Conservation (phyloP, 2,329 filamentous ascomycete species). For the Aspergillus sp. region DNA sequence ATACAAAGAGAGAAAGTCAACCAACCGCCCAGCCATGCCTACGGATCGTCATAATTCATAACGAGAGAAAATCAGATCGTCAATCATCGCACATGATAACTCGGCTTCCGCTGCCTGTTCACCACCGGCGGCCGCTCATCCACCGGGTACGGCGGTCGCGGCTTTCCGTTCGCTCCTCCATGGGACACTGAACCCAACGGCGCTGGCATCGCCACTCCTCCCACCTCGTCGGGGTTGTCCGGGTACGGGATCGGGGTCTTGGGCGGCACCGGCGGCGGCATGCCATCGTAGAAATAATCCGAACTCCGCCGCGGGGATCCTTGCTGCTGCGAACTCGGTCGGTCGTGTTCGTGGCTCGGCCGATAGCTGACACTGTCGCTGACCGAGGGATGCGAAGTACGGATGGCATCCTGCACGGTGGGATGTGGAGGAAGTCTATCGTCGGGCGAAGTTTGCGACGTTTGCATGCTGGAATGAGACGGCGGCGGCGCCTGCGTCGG, state of each 20-base stretch:
- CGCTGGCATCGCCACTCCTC: conserved; percentile 26
- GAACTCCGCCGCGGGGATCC: conserved; percentile 26
- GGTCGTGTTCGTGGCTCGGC: conserved; percentile 29
- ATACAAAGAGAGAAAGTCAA: no score
- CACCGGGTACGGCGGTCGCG: conserved; percentile 63
- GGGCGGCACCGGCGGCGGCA: conserved; percentile 62
- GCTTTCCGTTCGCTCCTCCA: conserved; percentile 13
- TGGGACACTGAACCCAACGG: conserved; percentile 23
- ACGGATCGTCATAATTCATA: no score
- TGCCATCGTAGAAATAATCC: conserved; percentile 21
- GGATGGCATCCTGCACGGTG: conserved; percentile 17
- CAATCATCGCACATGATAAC: conserved; percentile 48
- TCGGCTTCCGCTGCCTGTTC: conserved; percentile 78
- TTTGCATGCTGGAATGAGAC: conserved; percentile 11
- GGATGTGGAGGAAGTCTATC: conserved; percentile 21
- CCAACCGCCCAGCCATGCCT: no score
- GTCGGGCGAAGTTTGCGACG: conserved; percentile 20
- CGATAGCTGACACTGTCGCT: conserved; percentile 21
- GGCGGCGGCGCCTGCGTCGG: conserved; percentile 9
- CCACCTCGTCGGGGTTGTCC: conserved; percentile 18
- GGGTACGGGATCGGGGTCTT: conserved; percentile 62
- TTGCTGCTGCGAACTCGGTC: conserved; percentile 18
- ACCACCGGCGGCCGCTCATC: conserved; percentile 75
- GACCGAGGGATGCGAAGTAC: conserved; percentile 17
- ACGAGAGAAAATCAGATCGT: conserved; percentile 5